Base-by-base conservation (phyloP, 305 asterid species). In the Caryopteris hybrid region DNA sequence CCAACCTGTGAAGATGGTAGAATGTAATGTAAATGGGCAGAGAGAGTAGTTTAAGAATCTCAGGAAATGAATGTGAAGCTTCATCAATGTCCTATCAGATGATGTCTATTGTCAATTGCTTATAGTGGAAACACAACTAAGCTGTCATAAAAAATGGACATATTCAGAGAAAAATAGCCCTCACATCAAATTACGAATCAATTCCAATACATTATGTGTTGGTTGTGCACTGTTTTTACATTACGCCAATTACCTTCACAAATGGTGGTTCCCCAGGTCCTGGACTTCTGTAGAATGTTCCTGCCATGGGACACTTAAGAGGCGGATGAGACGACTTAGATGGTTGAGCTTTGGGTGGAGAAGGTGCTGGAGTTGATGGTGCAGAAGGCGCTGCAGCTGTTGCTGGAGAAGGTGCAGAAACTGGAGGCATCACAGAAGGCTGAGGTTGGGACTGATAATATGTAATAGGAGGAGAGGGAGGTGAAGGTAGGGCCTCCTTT, bases 281-380 rank as follows among this genome's bases (percentile, higher is more conserved):
- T 55, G 96, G 88, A 74, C 89, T 61, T 72, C 92, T 79, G 72
- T 88, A 93, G 67, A 93, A 88, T 31, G 88, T 90, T 66, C 98
- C 98, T 10, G 97, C 96, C 98, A 90, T 90, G 65, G 98, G 98
- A 66, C 73, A 74, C 76, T 90, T 90, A 25, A 93, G 82, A 23
- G 88, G 87, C 41, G 94, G 94, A 69, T 66, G 84, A 51, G 97
- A 83, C 41, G 86, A 88, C 71, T 79, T 87, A 58, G 91, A 29
- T 66, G 84, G 74, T 73, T 71, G 86, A 63, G 87, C 71, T 75
- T 78, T 81, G 64, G 88, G 81, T 17, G 90, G 80, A 29, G 79
- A 69, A 48, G 75, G 74, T 42, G 80, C 75, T 36, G 88, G 77
- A 34, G 76, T 34, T 38, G 83, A 73, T 38, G 78, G 56, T 22